phyloP scores from a whole-genome alignment of 2,329 filamentous ascomycete genomes.

The Diplodia sapinea region DNA sequence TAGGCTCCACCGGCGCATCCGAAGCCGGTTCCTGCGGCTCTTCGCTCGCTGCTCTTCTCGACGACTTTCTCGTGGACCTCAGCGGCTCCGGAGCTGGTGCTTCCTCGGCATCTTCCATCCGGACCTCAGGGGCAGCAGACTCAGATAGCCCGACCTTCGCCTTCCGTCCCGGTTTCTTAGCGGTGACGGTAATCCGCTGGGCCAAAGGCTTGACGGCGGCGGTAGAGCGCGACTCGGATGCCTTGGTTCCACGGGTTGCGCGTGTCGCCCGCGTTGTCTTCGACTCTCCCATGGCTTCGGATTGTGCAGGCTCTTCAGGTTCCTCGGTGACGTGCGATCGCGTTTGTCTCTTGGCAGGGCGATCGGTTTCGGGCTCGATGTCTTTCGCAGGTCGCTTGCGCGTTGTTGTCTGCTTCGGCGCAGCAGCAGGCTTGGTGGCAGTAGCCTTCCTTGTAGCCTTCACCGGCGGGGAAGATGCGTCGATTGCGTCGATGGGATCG shows the following conservation, averaged over 20 bases:
- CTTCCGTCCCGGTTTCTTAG: slow-evolving; percentile 17
- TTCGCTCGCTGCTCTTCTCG: slow-evolving; percentile 20
- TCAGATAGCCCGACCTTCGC: slow-evolving; percentile 2
- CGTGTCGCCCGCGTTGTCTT: slow-evolving; percentile 26
- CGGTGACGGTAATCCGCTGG: slow-evolving; percentile 24
- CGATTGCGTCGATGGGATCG: neutral
- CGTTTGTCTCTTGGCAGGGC: slow-evolving; percentile 25
- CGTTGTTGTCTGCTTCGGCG: slow-evolving; percentile 1
- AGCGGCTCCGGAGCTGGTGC: neutral
- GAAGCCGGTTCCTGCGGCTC: neutral
- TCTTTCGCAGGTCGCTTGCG: slow-evolving; percentile 29
- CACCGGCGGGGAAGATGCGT: neutral
- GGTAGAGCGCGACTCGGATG: slow-evolving; percentile 5
- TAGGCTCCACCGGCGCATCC: slow-evolving; percentile 3
- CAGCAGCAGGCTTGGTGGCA: neutral
- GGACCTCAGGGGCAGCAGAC: slow-evolving; percentile 5
- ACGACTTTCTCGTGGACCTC: slow-evolving; percentile 3
- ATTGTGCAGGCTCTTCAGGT: neutral
- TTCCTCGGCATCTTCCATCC: slow-evolving; percentile 19
- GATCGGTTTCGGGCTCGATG: slow-evolving; percentile 20
- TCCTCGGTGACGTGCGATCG: slow-evolving; percentile 1
- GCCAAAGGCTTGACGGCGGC: slow-evolving; percentile 30
- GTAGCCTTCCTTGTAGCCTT: slow-evolving; percentile 15
- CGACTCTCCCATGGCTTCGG: slow-evolving; percentile 2
- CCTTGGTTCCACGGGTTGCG: slow-evolving; percentile 21